Base-by-base conservation (phyloP, 2,329 filamentous ascomycete species). In the Fusarium sp. region DNA sequence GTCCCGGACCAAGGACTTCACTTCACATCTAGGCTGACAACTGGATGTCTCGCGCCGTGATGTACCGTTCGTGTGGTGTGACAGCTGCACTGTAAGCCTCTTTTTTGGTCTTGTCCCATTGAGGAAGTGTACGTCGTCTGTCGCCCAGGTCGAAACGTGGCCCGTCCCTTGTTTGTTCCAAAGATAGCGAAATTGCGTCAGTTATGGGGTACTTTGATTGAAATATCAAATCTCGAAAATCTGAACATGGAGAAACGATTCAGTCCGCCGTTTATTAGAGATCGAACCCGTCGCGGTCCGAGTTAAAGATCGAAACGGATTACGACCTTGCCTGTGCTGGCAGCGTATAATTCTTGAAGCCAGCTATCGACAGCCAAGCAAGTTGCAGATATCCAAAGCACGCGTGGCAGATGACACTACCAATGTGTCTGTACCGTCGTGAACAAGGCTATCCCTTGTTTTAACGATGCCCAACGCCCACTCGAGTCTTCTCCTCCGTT, bases 391-490 rank as follows among this genome's bases (percentile, higher is more conserved):
- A 50, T 58, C 58, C 44, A 55, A 43, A 68, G 68, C 62, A 65
- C 57, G 28, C 52, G 62, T 62, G 57, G 57, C 56, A 71, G 64
- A 60, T 71, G 59, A 47, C 40, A 54, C 58, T 64, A 56, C 40
- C 51, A 62, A 52, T 54, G 51, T 61, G 28, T 60, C 38, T 70
- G 71, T 64, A 62, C 62, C 65, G 56, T 57, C 49, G 40, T 38
- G 40, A 73, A 73, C 73, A 75, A 74, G 73, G 73, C 73, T 75
- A 63, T 72, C 67, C 73, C 73, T 70, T 74, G 73, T 62, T 67
- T 57, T 53, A 57, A 67, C 62, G 73, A 73, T 75, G 73, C 73
- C 73, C 71, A 75, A 75, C 56, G 53, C 34, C 52, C 60, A 57
- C 63, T 56, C 57, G 57, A 58, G 50, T 57, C 55, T 65, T 62